These are phyloP conservation scores for Aureococcus anophagefferens DNA, from an alignment of 108 stramenopile genomes.

Conservation along the genomic window DNA sequence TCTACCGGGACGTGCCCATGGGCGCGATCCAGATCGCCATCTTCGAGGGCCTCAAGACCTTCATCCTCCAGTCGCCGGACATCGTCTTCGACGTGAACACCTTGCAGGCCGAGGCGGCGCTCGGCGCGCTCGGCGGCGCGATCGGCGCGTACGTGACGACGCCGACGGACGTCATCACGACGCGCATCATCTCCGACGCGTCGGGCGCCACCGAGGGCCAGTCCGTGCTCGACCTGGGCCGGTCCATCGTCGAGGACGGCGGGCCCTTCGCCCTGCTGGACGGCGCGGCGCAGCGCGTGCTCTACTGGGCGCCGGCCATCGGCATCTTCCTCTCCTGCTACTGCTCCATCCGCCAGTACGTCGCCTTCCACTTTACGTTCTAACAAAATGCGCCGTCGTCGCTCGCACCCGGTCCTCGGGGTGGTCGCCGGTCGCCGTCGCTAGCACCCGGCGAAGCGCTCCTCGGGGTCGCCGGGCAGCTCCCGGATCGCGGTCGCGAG, in stretches of 20 bases:
- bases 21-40: slow-evolving; percentile 38
- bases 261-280: slow-evolving; percentile 24
- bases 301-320: slow-evolving; percentile 36
- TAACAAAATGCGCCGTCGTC: too few species aligned
- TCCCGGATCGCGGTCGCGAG: slow-evolving; percentile 15
- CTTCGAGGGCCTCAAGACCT: slow-evolving; percentile 25
- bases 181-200: slow-evolving; percentile 28
- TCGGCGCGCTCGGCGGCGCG: slow-evolving; percentile 33
- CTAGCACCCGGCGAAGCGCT: background rate
- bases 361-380: too few species aligned
- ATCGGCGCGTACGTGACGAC: slow-evolving; percentile 27
- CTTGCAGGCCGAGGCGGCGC: slow-evolving; percentile 22
- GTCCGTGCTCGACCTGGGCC: slow-evolving; percentile 8
- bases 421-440: too few species aligned
- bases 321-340: slow-evolving; percentile 35
- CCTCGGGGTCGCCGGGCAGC: background rate
- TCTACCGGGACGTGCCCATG: slow-evolving; percentile 30
- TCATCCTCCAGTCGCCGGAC: slow-evolving; percentile 26
- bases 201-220: slow-evolving; percentile 4
- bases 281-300: slow-evolving; percentile 22
- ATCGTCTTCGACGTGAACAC: slow-evolving; percentile 28
- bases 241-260: slow-evolving; percentile 22
- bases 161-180: slow-evolving; percentile 31
- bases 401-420: too few species aligned
- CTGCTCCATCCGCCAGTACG: slow-evolving; percentile 24